Percentiles rank a stretch among this genome's conserved stretches.
Conservation (phyloP, 176 grass and related monocot species). For the Hsuehochloa calcarea region DNA sequence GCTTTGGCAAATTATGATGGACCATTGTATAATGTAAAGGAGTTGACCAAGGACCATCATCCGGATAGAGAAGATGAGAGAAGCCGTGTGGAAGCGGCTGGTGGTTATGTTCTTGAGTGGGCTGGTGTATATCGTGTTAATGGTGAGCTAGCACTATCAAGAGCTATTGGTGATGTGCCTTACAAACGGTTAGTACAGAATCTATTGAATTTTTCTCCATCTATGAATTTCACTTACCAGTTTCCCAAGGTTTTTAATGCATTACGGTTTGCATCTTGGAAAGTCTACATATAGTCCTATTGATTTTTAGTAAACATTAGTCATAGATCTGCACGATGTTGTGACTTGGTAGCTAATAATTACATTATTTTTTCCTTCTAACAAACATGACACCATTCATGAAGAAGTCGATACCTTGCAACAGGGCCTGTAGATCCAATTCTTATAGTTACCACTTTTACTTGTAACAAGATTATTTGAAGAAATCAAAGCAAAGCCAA, state of each 20-base stretch:
- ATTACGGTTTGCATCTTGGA: not conserved
- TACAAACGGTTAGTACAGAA: slow-evolving; percentile 76
- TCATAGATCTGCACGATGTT: too few relatives aligned
- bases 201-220: slow-evolving; percentile 24
- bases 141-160: slow-evolving; percentile 80
- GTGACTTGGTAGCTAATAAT: too few relatives aligned
- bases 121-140: slow-evolving; percentile 84
- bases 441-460: not conserved
- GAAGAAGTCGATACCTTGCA: too few relatives aligned
- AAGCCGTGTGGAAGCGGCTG: slow-evolving; percentile 81
- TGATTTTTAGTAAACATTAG: slow-evolving; percentile 9
- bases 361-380: too few relatives aligned
- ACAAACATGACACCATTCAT: too few relatives aligned
- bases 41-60: slow-evolving; percentile 91
- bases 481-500: not conserved
- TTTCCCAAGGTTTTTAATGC: not conserved
- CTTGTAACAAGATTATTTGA: not conserved
- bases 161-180: slow-evolving; percentile 85
- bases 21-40: slow-evolving; percentile 60
- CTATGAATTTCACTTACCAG: not conserved
- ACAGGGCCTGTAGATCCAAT: too few relatives aligned
- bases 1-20: slow-evolving; percentile 63
- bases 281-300: not conserved
- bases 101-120: slow-evolving; percentile 87
- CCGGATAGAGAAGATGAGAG: slow-evolving; percentile 96